Percentiles rank a stretch among this genome's conserved stretches.
Evolutionary conservation across 2,329 filamentous ascomycete genomes (phyloP).

Genomic region (Cordyceps cateniannulata): DNA sequence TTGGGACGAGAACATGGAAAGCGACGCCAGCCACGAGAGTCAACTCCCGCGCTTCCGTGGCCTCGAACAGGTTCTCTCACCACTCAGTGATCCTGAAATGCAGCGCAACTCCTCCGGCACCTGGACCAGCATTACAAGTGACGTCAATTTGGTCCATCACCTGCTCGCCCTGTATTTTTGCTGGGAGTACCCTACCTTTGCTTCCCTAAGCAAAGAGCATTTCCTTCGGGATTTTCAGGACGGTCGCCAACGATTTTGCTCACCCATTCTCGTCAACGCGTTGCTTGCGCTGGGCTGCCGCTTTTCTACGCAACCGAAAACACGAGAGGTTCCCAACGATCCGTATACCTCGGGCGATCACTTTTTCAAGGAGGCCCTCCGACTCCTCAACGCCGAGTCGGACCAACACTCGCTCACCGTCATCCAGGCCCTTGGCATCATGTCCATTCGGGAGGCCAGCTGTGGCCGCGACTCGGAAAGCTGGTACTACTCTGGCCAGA

Average conservation of each 20-base stretch:
- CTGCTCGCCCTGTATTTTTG: constrained; percentile 64
- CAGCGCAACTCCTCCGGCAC: constrained; percentile 32
- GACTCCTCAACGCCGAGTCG: constrained; percentile 50
- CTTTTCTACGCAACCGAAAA: constrained; percentile 59
- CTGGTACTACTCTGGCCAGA: constrained; percentile 67
- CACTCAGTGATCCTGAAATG: constrained; percentile 37
- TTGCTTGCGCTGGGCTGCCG: constrained; percentile 60
- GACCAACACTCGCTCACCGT: constrained; percentile 61
- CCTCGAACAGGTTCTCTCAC: constrained; percentile 43
- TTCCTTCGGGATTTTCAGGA: constrained; percentile 60
- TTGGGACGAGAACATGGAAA: constrained; percentile 41
- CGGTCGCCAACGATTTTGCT: constrained; percentile 59
- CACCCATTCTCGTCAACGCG: constrained; percentile 58
- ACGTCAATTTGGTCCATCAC: constrained; percentile 53
- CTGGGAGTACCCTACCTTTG: constrained; percentile 71
- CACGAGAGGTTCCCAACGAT: constrained; percentile 55
- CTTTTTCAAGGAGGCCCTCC: constrained; percentile 64
- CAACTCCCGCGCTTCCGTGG: constrained; percentile 29
- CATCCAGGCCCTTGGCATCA: constrained; percentile 68
- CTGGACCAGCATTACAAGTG: constrained; percentile 58
- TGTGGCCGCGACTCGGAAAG: constrained; percentile 66
- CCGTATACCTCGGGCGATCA: constrained; percentile 63
- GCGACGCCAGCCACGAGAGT: constrained; percentile 26
- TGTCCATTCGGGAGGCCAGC: constrained; percentile 69
- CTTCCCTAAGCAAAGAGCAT: constrained; percentile 64